These are phyloP conservation scores for Trichosporon sp. DNA, from an alignment of 1,284 basidiomycete genomes.

Conservation along the genomic window DNA sequence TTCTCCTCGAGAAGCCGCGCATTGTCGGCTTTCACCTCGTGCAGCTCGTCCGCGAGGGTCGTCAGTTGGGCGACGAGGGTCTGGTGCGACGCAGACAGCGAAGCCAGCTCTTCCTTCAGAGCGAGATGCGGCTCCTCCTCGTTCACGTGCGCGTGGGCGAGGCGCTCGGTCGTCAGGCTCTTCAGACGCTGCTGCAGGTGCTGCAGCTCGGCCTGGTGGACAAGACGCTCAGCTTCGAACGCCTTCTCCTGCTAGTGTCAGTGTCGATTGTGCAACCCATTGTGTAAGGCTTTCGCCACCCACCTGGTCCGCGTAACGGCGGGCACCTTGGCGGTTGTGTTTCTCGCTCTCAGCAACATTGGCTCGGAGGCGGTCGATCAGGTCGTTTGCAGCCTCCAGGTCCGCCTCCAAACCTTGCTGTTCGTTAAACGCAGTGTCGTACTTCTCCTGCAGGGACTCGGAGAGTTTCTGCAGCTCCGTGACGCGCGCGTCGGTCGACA, in stretches of 20 bases:
- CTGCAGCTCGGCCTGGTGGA: constrained; percentile 38
- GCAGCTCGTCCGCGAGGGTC: constrained; percentile 34
- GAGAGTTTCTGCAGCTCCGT: constrained; percentile 4
- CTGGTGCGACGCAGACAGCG: constrained; percentile 34
- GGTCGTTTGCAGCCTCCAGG: constrained; percentile 36
- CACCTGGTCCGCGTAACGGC: constrained; percentile 43
- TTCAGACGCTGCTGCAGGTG: constrained; percentile 36
- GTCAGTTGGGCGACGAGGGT: constrained; percentile 37
- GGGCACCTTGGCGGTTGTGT: constrained; percentile 30
- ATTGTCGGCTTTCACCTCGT: constrained; percentile 36
- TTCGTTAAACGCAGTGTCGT: constrained; percentile 35
- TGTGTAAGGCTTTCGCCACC: constrained; percentile 8
- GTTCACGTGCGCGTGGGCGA: constrained; percentile 9
- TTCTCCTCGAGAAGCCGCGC: constrained; percentile 66
- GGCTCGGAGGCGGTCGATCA: constrained; percentile 33
- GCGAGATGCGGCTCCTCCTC: constrained; percentile 20
- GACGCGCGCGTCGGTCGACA: neutral
- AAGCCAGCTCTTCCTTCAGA: constrained; percentile 39
- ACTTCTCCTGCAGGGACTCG: constrained; percentile 24
- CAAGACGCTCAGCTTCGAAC: constrained; percentile 44
- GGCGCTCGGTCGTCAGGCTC: constrained; percentile 18
- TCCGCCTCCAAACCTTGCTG: constrained; percentile 43
- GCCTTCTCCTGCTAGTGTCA: constrained; percentile 35
- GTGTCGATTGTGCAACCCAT: neutral
- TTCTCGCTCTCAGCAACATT: constrained; percentile 35